These are phyloP conservation scores for Boletus smithii DNA, from an alignment of 1,284 basidiomycete genomes.

Conservation along the genomic window DNA sequence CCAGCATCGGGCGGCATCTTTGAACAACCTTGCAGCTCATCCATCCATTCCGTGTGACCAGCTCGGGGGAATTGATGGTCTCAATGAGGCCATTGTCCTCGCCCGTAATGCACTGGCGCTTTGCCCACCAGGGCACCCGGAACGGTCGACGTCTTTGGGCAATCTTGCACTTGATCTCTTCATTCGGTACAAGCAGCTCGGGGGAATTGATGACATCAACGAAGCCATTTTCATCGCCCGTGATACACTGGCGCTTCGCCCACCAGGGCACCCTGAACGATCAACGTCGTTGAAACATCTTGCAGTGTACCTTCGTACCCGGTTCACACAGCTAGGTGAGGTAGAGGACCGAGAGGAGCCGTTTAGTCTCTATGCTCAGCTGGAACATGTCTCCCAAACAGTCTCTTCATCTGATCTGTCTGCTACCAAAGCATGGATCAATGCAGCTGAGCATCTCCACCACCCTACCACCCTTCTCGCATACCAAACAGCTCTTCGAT, in stretches of 20 bases:
- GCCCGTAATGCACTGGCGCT: too few relatives aligned
- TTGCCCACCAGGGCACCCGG: too few relatives aligned
- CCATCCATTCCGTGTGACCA: background rate
- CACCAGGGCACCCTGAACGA: too few relatives aligned
- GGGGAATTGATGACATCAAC: background rate
- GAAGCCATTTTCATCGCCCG: background rate
- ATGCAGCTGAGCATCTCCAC: background rate
- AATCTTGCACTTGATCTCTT: too few relatives aligned
- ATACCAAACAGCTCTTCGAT: background rate
- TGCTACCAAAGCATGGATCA: background rate
- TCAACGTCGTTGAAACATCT: background rate
- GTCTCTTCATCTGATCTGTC: too few relatives aligned
- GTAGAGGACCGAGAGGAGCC: background rate
- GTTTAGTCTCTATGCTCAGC: background rate
- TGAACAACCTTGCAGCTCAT: background rate
- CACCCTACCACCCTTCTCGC: background rate
- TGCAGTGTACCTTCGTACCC: background rate
- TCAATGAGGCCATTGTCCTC: too few relatives aligned
- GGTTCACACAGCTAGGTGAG: background rate
- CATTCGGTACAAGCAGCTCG: too few relatives aligned
- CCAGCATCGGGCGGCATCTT: too few relatives aligned
- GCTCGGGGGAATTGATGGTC: too few relatives aligned
- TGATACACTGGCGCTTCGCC: too few relatives aligned
- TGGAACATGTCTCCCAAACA: background rate
- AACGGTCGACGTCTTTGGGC: too few relatives aligned